Evolutionary conservation across 495 filamentous ascomycete genomes (phyloP).

Genomic region (Poronia punctata): DNA sequence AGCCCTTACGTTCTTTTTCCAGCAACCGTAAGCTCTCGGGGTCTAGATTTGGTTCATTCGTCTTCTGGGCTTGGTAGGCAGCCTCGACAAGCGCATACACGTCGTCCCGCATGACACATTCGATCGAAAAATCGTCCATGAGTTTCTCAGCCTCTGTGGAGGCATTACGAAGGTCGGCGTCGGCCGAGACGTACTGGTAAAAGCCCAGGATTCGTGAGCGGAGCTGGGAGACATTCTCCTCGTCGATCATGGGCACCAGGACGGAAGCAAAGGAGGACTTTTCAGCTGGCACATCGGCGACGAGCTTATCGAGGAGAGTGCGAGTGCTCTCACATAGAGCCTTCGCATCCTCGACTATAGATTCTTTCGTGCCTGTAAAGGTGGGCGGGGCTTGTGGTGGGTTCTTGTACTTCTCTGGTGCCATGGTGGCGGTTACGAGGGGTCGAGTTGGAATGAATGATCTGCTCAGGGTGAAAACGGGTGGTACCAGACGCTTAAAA

Average conservation of each 20-base stretch:
- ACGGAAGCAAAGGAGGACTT: constrained; percentile 61
- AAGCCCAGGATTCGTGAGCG: constrained; percentile 60
- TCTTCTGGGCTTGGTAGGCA: constrained; percentile 40
- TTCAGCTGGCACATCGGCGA: constrained; percentile 53
- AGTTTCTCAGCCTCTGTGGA: constrained; percentile 54
- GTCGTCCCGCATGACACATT: constrained; percentile 56
- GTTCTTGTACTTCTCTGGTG: constrained; percentile 47
- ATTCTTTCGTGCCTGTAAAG: constrained; percentile 76
- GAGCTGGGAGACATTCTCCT: constrained; percentile 59
- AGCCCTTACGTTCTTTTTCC: constrained; percentile 52
- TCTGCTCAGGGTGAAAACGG: constrained; percentile 4
- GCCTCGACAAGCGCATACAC: constrained; percentile 52
- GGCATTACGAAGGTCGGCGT: constrained; percentile 60
- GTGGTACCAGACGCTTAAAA: constrained; percentile 23
- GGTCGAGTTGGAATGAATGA: constrained; percentile 10
- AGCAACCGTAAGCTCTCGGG: constrained; percentile 47
- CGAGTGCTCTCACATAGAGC: constrained; percentile 62
- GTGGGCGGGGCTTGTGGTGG: constrained; percentile 80
- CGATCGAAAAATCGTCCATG: constrained; percentile 53
- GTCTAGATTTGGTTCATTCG: constrained; percentile 33
- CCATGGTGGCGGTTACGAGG: constrained; percentile 23
- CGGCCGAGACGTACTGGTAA: constrained; percentile 71
- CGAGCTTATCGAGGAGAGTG: constrained; percentile 66
- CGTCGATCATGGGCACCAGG: constrained; percentile 54
- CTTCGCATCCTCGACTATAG: constrained; percentile 70